phyloP scores from a whole-genome alignment of 2,329 filamentous ascomycete genomes.

The Fusarium staphyleae region DNA sequence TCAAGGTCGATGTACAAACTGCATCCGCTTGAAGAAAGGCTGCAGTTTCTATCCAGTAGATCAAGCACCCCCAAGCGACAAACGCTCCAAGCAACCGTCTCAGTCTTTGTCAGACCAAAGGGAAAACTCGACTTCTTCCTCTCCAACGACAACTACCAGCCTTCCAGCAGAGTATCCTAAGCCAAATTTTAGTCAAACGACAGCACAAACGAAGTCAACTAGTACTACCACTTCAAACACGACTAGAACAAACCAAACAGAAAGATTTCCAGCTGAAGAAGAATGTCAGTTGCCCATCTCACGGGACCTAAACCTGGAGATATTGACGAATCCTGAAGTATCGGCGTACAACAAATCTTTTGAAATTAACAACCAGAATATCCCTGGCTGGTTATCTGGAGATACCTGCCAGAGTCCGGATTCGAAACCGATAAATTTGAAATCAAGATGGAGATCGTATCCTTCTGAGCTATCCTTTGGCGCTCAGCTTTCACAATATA shows the following conservation, averaged over 20 bases:
- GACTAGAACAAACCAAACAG: slow-evolving; percentile 47
- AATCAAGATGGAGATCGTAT: slow-evolving; percentile 58
- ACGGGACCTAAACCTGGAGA: slow-evolving; percentile 16
- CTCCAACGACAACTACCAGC: slow-evolving; percentile 54
- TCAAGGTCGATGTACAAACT: slow-evolving; percentile 85
- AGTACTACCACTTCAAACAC: slow-evolving; percentile 53
- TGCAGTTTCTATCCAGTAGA: slow-evolving; percentile 93
- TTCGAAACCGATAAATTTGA: slow-evolving; percentile 54
- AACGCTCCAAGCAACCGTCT: slow-evolving; percentile 52
- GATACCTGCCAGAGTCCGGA: slow-evolving; percentile 49
- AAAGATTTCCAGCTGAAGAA: slow-evolving; percentile 49
- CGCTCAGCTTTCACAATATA: slow-evolving; percentile 59
- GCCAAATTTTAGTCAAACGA: slow-evolving; percentile 53
- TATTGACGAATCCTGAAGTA: slow-evolving; percentile 16
- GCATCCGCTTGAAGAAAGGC: slow-evolving; percentile 92
- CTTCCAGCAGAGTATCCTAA: slow-evolving; percentile 50
- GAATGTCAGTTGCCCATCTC: slow-evolving; percentile 52
- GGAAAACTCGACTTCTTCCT: slow-evolving; percentile 56
- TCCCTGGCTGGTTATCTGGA: slow-evolving; percentile 55
- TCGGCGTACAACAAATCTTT: slow-evolving; percentile 12
- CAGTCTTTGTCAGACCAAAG: slow-evolving; percentile 50
- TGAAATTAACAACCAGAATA: slow-evolving; percentile 49
- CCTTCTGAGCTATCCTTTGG: slow-evolving; percentile 59
- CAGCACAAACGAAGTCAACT: slow-evolving; percentile 56
- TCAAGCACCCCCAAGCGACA: slow-evolving; percentile 65